Evolutionary conservation across 495 filamentous ascomycete genomes (phyloP), one percentile per base, ranked within the genome.

Genomic region (Tuber aestivum): DNA sequence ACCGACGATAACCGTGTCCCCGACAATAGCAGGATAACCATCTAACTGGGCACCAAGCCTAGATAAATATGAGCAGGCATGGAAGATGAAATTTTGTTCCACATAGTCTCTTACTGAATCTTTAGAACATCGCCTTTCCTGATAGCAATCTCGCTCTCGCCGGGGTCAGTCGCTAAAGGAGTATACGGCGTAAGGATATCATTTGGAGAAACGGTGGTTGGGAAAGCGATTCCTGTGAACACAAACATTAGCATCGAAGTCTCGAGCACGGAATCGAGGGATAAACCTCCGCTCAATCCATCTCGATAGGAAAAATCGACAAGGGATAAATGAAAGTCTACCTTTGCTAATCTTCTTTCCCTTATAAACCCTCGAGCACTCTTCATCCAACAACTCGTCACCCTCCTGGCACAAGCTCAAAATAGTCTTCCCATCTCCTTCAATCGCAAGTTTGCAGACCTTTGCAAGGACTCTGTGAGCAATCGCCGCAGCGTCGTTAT

Each of bases 161-260:
- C 90, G 80, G 89, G 86, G 81, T 98, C 95, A 70, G 94, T 89
- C 44, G 89, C 88, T 78, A 99, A 87, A 50, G 95, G 95, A 9
- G 96, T 98, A 86, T 98, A 98, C 71, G 95, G 95, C 70, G 95
- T 99, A 84, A 98, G 91, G 85, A 94, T 95, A 74, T 94, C 92
- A 84, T 90, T 92, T 48, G 96, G 96, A 21, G 95, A 99, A 84
- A 99, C 89, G 72, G 95, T 99, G 40, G 94, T 97, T 35, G 96
- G 96, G 87, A 97, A 94, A 65, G 91, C 88, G 84, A 96, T 91
- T 85, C 94, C 92, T 94, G 72, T 70, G 56, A 65, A 74, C 40
- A 12, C 72, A 69, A 65, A 65, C n/a, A 71, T 71, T 71, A 35
- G 78, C 84, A 73, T 80, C 78, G 75, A 76, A 70, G 81, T 65